phyloP scores from a whole-genome alignment of 2,329 filamentous ascomycete genomes.

The Lecanoromycetidae sp. region DNA sequence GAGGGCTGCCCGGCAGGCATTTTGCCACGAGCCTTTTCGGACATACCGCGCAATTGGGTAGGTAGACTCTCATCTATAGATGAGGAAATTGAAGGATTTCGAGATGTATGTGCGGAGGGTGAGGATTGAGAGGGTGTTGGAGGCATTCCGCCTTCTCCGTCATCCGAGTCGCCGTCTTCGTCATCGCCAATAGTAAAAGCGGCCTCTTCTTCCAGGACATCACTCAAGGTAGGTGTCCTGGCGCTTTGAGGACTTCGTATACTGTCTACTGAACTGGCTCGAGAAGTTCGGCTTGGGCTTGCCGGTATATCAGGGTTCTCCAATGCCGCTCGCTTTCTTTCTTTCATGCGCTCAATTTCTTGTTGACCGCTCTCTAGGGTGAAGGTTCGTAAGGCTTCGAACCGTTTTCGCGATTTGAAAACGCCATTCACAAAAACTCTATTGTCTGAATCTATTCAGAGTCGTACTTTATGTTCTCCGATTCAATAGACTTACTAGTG shows the following conservation, averaged over 20 bases:
- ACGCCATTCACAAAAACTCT: slow-evolving; percentile 69
- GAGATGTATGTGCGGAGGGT: slow-evolving; percentile 42
- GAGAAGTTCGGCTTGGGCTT: slow-evolving; percentile 23
- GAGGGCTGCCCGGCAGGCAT: slow-evolving; percentile 72
- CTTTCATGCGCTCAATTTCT: slow-evolving; percentile 73
- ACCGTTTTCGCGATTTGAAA: slow-evolving; percentile 65
- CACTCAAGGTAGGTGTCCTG: slow-evolving; percentile 45
- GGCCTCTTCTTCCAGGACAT: slow-evolving; percentile 64
- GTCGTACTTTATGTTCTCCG: neutral
- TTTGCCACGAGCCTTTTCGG: slow-evolving; percentile 91
- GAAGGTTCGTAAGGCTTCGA: slow-evolving; percentile 74
- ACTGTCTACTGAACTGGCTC: slow-evolving; percentile 56
- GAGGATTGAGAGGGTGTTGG: slow-evolving; percentile 49
- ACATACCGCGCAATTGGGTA: slow-evolving; percentile 78
- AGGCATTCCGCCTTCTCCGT: slow-evolving; percentile 47
- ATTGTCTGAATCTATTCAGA: slow-evolving; percentile 47
- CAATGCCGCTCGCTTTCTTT: slow-evolving; percentile 47
- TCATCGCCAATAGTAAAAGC: slow-evolving; percentile 82
- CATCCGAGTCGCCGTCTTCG: slow-evolving; percentile 58
- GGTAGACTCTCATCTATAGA: slow-evolving; percentile 68
- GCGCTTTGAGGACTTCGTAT: slow-evolving; percentile 50
- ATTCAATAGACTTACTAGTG: slow-evolving; percentile 45
- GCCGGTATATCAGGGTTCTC: slow-evolving; percentile 5
- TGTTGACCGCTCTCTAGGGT: slow-evolving; percentile 86
- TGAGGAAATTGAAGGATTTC: slow-evolving; percentile 56